Evolutionary conservation across 352 stramenopile species (phyloP).

Genomic region (Peronospora tabacina): DNA sequence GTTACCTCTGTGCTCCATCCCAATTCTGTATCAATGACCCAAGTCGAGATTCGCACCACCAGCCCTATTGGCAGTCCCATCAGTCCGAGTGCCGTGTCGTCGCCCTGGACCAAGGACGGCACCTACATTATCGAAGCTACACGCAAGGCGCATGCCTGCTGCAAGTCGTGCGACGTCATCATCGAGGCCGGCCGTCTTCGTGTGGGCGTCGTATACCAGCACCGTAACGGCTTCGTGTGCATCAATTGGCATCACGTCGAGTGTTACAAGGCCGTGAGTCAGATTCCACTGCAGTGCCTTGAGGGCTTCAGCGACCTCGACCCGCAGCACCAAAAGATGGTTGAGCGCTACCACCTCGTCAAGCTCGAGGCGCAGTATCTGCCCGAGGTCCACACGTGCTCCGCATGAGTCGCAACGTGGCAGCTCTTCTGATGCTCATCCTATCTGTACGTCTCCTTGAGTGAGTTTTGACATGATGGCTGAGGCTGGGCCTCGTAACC

Average conservation of each 20-base stretch:
- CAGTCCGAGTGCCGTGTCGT: constrained; percentile 28
- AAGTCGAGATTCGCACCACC: constrained; percentile 18
- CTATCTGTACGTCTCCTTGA: constrained; percentile 11
- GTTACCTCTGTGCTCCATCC: neutral
- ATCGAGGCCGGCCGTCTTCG: constrained; percentile 61
- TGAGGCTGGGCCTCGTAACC: neutral
- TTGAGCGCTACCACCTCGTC: constrained; percentile 38
- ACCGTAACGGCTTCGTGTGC: constrained; percentile 75
- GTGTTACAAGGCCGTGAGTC: constrained; percentile 54
- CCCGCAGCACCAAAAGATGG: constrained; percentile 44
- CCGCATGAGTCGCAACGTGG: constrained; percentile 20
- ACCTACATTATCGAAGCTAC: constrained; percentile 79
- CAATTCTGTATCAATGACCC: constrained; percentile 14
- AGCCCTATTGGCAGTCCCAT: constrained; percentile 31
- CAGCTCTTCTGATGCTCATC: neutral
- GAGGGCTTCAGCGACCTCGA: constrained; percentile 67
- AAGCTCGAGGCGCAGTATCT: constrained; percentile 17
- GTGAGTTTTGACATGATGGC: constrained; percentile 14
- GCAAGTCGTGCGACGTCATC: constrained; percentile 60
- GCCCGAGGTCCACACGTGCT: constrained; percentile 23
- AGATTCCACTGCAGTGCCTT: constrained; percentile 54
- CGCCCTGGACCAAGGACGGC: constrained; percentile 68
- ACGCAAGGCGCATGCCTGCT: constrained; percentile 58
- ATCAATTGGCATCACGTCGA: constrained; percentile 84
- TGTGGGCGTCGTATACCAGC: constrained; percentile 73